Base-by-base conservation (phyloP, 2,329 filamentous ascomycete species). In the Clonostachys rosea region DNA sequence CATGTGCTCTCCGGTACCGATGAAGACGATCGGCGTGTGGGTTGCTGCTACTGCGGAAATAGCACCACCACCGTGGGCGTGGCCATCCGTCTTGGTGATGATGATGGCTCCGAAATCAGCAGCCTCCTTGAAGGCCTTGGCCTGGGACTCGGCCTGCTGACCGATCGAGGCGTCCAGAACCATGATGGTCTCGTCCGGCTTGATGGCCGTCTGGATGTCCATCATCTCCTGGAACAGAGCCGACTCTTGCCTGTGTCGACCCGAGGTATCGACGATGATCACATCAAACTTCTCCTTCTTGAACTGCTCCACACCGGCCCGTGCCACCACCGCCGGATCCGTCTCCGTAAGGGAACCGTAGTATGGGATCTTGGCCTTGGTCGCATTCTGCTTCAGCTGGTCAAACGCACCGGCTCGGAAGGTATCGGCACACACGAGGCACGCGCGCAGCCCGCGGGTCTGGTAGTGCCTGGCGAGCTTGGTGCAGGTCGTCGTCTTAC, bases 341-440 rank as follows among this genome's bases (percentile, higher is more conserved):
- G 91, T 96, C 71, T 99, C 91, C 4, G 92, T 99, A 54, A 99
- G 76, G 48, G 89, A 95, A 59, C 94, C 94, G 65, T 95, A 99
- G 78, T 99, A 99, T 10, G 94, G 94, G 45, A 99, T 97, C 74
- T 97, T 97, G 44, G 94, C 94, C 68, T 97, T 99, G 34, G 91
- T 97, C 2, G 94, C 94, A 65, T 99, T 99, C 71, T 99, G 94
- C 73, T 97, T 97, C 66, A 99, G 69, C 73, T 99, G 94, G 64
- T 99, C 94, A 58, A 99, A 99, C 40, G 94, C 94, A 75, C 94
- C 94, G 34, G 94, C 94, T 72, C 94, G 89, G 77, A 99, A 99
- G 24, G 94, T 99, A 70, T 99, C 94, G 44, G 94, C 94, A 71
- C 94, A 99, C 34, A 99, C 94, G 47, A 99, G 74, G 56, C 92